Base-by-base conservation (phyloP, 139 green algal genomes). In the Chlorokybus atmophyticus region DNA sequence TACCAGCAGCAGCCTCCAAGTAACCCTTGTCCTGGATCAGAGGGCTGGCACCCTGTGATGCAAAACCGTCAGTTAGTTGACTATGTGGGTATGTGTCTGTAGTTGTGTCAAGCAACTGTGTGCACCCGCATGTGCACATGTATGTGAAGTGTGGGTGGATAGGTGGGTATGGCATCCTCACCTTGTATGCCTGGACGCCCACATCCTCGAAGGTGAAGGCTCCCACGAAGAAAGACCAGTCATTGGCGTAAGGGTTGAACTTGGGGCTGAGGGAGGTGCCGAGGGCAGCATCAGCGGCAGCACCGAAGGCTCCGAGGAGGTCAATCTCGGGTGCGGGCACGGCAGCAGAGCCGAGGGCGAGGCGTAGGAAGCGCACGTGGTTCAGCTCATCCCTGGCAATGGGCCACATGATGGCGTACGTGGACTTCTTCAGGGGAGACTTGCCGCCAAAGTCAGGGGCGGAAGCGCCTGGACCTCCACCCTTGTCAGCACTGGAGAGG, bases 151-250 rank as follows among this genome's bases (percentile, higher is more conserved):
- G n/a, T n/a, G n/a, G n/a, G n/a, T n/a, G n/a, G n/a, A n/a, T n/a
- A n/a, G n/a, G n/a, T n/a, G n/a, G n/a, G n/a, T n/a, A n/a, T n/a
- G n/a, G n/a, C n/a, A n/a, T n/a, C n/a, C n/a, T n/a, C n/a, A n/a
- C n/a, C n/a, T n/a, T n/a, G n/a, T n/a, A n/a, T 8, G 54, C 54
- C n/a, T 31, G 54, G 32, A 61, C 54, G 26, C 54, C 54, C 17
- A 61, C 54, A 35, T 61, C 54, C 54, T 61, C 54, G 28, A 61
- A 61, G 40, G 55, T 61, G 40, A 57, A 61, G 39, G 54, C 39
- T 8, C 8, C 54, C 24, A 30, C 32, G n/a, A 30, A 30, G 54
- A 61, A 61, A 17, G 29, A 10, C 7, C 10, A 21, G 40, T 61
- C 54, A 30, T 51, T 26, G 17, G 8, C 35, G 54, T 61, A 61